phyloP scores from a whole-genome alignment of 2,329 filamentous ascomycete genomes.

The Talaromyces funiculosus region DNA sequence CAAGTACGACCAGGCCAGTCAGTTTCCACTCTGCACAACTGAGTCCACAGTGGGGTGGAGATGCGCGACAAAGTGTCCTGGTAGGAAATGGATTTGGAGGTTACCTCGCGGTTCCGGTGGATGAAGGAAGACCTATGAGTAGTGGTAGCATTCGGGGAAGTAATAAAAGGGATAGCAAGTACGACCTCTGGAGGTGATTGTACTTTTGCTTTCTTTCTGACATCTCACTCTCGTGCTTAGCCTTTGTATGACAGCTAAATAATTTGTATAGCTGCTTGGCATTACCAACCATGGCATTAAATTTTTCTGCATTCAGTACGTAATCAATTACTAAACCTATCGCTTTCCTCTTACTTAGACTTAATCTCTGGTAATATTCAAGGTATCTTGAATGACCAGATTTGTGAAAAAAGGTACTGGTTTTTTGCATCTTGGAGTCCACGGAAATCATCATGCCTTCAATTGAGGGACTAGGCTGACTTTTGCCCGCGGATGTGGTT shows the following conservation, averaged over 20 bases:
- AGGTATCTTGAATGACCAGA: background rate
- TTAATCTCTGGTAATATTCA: background rate
- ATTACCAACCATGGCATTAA: background rate
- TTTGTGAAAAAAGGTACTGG: too few relatives aligned
- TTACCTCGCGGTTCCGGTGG: conserved; percentile 58
- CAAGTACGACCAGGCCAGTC: conserved; percentile 41
- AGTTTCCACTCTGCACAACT: conserved; percentile 42
- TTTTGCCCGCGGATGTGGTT: background rate
- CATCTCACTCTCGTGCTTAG: background rate
- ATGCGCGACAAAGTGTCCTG: conserved; percentile 56
- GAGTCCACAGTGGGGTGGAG: conserved; percentile 55
- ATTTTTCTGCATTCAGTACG: too few relatives aligned
- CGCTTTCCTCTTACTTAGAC: too few relatives aligned
- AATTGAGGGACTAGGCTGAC: background rate
- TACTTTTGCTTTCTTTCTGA: background rate
- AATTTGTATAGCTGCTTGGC: background rate
- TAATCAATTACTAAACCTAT: background rate
- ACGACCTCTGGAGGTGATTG: conserved; percentile 35
- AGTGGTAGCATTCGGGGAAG: conserved; percentile 20
- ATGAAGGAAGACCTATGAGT: conserved; percentile 39
- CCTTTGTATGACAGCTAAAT: background rate
- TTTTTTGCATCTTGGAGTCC: background rate
- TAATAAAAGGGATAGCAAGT: conserved; percentile 28
- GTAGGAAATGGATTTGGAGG: conserved; percentile 64
- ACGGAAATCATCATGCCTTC: background rate